Base-by-base conservation (phyloP, 306 rosid species). In the Vigna trinervia region DNA sequence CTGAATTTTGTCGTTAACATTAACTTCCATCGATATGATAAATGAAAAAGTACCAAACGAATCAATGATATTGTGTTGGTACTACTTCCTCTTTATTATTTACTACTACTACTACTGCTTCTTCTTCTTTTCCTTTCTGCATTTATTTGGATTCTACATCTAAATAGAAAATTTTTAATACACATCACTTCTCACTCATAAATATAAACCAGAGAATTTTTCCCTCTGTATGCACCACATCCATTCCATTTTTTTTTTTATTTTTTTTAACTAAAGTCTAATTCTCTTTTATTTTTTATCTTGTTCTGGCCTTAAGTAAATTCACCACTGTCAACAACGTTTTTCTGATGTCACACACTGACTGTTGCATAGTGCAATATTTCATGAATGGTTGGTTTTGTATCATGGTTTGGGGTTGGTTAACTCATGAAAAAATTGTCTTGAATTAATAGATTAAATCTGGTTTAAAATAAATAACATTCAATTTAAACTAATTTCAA, bases 1-100 rank as follows among this genome's bases (percentile, higher is more conserved):
- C 75, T 75, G 69, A 38, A 66, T 85, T 76, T 82, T 85, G 82
- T 85, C 86, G 80, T 76, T 82, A 70, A 78, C 79, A 64, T 75
- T 74, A 65, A 41, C 46, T 81, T 57, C 15, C 38, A 72, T 77
- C 48, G 43, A 74, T 54, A 62, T 28, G 51, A 58, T 70, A 58
- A 72, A 73, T 20, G 6, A 34, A 47, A 22, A 41, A 41, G 46
- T 41, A 41, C 46, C 69, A 47, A 71, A 5, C 61, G 56, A 70
- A 74, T 54, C 81, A 59, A 83, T 32, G 64, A 12, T 32, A 53
- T 15, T 15, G 36, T 23, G 1, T 20, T 53, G 7, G 7, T 57
- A 57, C 28, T 53, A 9, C n/a, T 34, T 48, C 11, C 10, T 56
- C 74, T 69, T 77, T 22, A n/a, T 34, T n/a, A 61, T 32, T 61